A percentile compares a stretch with the other conserved stretches of the same genome.
phyloP scores from a whole-genome alignment of 2,329 filamentous ascomycete genomes.

The Cordyceps pruinosa region DNA sequence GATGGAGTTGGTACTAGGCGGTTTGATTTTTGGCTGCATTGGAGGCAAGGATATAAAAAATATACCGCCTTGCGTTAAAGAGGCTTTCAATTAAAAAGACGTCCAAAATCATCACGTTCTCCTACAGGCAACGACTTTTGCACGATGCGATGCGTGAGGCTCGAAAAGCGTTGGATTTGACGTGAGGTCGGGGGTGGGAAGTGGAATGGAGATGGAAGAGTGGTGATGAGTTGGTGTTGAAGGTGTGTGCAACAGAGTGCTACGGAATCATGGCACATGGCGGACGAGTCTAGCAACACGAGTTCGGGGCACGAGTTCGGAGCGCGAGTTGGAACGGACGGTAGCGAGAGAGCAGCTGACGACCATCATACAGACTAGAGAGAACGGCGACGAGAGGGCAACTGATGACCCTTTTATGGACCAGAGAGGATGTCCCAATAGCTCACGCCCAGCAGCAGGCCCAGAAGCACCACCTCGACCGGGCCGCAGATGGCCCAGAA shows the following conservation, averaged over 20 bases:
- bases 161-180: background rate
- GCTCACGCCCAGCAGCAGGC: constrained; percentile 2
- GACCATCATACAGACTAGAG: background rate
- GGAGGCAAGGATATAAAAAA: constrained; percentile 50
- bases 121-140: background rate
- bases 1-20: constrained; percentile 56
- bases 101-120: constrained; percentile 29
- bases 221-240: background rate
- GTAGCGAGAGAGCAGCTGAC: background rate
- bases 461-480: constrained; percentile 8
- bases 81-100: constrained; percentile 48
- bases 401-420: no score
- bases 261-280: background rate
- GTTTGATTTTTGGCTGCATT: constrained; percentile 54
- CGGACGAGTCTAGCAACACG: no score
- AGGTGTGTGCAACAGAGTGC: no score
- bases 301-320: no score
- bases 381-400: no score
- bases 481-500: constrained; percentile 13
- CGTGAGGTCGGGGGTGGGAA: background rate
- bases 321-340: no score
- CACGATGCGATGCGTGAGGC: constrained; percentile 9
- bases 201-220: no score
- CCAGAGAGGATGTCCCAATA: constrained; percentile 8
- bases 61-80: constrained; percentile 42